Percentiles rank a stretch among this genome's conserved stretches.
These are phyloP conservation scores for Trichoderma endophyticum DNA, from an alignment of 2,329 filamentous ascomycete species.

Conservation along the genomic window DNA sequence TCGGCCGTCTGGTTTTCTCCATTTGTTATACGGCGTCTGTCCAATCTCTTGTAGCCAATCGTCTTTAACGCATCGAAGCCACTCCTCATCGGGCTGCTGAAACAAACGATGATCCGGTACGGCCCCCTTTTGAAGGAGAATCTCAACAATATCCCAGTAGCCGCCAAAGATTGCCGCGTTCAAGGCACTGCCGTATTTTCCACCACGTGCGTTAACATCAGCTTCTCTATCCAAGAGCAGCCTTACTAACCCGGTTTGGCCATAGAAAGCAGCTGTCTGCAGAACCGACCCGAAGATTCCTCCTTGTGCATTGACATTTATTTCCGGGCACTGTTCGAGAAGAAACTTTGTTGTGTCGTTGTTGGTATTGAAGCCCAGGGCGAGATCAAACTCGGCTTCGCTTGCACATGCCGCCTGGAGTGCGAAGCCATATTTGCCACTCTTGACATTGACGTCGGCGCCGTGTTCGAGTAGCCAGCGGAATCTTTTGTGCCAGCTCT, in stretches of 20 bases:
- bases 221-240: background rate
- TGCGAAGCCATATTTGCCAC: background rate
- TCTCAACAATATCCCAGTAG: background rate
- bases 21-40: no score
- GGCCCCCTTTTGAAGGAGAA: background rate
- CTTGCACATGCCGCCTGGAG: slow-evolving; percentile 19
- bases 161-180: background rate
- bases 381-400: no score
- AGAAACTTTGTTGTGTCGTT: background rate
- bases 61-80: no score
- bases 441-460: background rate
- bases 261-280: background rate
- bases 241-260: background rate
- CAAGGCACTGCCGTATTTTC: background rate
- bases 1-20: no score
- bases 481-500: background rate
- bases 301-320: background rate
- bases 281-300: background rate
- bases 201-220: background rate
- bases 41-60: no score
- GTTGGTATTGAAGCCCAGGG: no score
- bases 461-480: background rate
- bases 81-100: background rate
- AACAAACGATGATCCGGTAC: background rate
- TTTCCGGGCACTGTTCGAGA: background rate